phyloP scores from a whole-genome alignment of 805 yeast genomes.

The Blastobotrys attinorum region DNA sequence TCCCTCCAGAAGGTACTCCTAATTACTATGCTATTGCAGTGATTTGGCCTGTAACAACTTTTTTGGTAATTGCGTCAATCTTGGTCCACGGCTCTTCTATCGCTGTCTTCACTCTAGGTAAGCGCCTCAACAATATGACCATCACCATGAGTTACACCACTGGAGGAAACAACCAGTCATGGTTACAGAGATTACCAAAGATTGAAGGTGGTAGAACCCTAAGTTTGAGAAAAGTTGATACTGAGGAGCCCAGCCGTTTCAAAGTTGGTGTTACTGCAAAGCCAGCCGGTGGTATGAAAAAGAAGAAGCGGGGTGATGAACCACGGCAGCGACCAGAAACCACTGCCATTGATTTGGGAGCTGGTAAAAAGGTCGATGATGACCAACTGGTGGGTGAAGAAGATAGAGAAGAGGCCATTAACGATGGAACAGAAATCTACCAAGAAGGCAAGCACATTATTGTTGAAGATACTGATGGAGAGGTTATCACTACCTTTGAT shows the following conservation, averaged over 20 bases:
- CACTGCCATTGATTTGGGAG: slow-evolving; percentile 18
- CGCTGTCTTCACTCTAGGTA: slow-evolving; percentile 70
- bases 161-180: slow-evolving; percentile 53
- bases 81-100: slow-evolving; percentile 89
- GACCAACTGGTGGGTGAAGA: slow-evolving; percentile 15
- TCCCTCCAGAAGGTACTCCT: slow-evolving; percentile 41
- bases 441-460: slow-evolving; percentile 65
- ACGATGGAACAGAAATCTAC: slow-evolving; percentile 37
- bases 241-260: slow-evolving; percentile 36
- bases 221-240: slow-evolving; percentile 77
- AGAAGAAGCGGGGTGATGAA: slow-evolving; percentile 13
- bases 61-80: slow-evolving; percentile 73
- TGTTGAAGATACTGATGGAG: slow-evolving; percentile 81
- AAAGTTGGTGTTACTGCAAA: slow-evolving; percentile 11
- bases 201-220: slow-evolving; percentile 63
- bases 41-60: slow-evolving; percentile 80
- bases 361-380: slow-evolving; percentile 11
- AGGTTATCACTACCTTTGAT: slow-evolving; percentile 53
- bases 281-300: slow-evolving; percentile 22
- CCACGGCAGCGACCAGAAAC: slow-evolving; percentile 16
- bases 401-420: slow-evolving; percentile 17
- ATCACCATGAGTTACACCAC: slow-evolving; percentile 86
- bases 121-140: slow-evolving; percentile 83
- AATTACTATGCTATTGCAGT: slow-evolving; percentile 53
- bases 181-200: slow-evolving; percentile 83